Percentiles rank a stretch among this genome's conserved stretches.
These are phyloP conservation scores for Lepraria neglecta DNA, from an alignment of 495 filamentous ascomycete genomes.

Conservation along the genomic window DNA sequence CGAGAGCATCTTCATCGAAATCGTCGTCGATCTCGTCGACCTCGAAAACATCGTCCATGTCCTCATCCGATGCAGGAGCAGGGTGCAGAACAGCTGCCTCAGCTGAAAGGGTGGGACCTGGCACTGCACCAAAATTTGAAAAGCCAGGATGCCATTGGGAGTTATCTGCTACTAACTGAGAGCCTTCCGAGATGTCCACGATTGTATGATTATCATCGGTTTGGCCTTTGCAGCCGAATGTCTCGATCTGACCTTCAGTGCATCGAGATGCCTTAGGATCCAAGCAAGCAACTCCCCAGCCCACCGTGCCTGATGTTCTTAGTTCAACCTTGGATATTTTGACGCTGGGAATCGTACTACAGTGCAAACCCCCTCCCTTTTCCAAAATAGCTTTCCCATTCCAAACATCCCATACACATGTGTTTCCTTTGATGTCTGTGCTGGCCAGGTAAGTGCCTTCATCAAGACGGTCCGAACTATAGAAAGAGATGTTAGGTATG, in stretches of 20 bases:
- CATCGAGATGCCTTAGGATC: slow-evolving; percentile 44
- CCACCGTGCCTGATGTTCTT: slow-evolving; percentile 26
- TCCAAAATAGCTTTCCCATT: slow-evolving; percentile 20
- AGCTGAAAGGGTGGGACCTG: background rate
- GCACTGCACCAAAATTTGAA: background rate
- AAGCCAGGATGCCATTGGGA: slow-evolving; percentile 26
- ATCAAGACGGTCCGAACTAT: slow-evolving; percentile 52
- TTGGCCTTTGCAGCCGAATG: slow-evolving; percentile 40
- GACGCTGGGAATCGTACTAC: too few relatives aligned
- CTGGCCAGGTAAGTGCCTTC: slow-evolving; percentile 66
- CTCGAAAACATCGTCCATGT: slow-evolving; percentile 22
- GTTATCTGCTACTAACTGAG: slow-evolving; percentile 10
- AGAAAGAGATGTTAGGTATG: slow-evolving; percentile 73
- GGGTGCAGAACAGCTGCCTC: background rate
- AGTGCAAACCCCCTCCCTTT: background rate
- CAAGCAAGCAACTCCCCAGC: slow-evolving; percentile 48
- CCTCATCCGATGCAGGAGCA: background rate
- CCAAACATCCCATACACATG: slow-evolving; percentile 65
- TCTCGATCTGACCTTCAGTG: slow-evolving; percentile 33
- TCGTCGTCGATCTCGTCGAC: slow-evolving; percentile 25
- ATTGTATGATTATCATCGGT: slow-evolving; percentile 9
- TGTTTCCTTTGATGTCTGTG: slow-evolving; percentile 61
- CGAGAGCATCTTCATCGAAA: slow-evolving; percentile 27
- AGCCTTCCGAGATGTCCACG: slow-evolving; percentile 12
- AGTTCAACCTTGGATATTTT: background rate